These are phyloP conservation scores for Aspergillus sp. DNA, from an alignment of 2,329 filamentous ascomycete genomes.

Conservation along the genomic window DNA sequence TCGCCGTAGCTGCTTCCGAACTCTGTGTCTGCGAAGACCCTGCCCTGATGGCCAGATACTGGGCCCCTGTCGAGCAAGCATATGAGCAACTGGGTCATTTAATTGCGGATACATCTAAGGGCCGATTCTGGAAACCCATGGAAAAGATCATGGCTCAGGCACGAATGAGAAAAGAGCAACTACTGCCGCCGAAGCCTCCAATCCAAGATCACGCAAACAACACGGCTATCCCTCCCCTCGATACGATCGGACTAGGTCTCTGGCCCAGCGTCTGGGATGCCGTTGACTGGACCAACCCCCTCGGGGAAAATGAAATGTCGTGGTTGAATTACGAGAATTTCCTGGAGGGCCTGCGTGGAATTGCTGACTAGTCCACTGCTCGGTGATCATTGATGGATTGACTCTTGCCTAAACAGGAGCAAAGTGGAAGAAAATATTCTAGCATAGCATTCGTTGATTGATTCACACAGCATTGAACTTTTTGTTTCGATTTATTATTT, in stretches of 20 bases:
- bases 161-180: slow-evolving; percentile 11
- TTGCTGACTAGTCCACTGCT: not conserved
- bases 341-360: slow-evolving; percentile 26
- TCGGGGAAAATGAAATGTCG: slow-evolving; percentile 15
- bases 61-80: slow-evolving; percentile 24
- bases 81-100: slow-evolving; percentile 23
- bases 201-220: not conserved
- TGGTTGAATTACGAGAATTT: slow-evolving; percentile 31
- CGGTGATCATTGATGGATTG: slow-evolving; percentile 21
- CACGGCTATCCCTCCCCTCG: not conserved
- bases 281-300: slow-evolving; percentile 18
- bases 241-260: slow-evolving; percentile 5
- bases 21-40: slow-evolving; percentile 31
- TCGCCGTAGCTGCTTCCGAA: slow-evolving; percentile 33
- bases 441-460: too few relatives aligned
- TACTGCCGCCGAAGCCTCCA: not conserved
- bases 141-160: slow-evolving; percentile 31
- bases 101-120: slow-evolving; percentile 28
- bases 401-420: not conserved
- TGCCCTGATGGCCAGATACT: slow-evolving; percentile 22
- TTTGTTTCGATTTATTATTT: too few relatives aligned
- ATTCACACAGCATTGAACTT: too few relatives aligned
- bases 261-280: slow-evolving; percentile 28
- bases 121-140: slow-evolving; percentile 32
- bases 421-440: not conserved